phyloP scores from a whole-genome alignment of 805 yeast genomes.

The Teunomyces funiuensis region DNA sequence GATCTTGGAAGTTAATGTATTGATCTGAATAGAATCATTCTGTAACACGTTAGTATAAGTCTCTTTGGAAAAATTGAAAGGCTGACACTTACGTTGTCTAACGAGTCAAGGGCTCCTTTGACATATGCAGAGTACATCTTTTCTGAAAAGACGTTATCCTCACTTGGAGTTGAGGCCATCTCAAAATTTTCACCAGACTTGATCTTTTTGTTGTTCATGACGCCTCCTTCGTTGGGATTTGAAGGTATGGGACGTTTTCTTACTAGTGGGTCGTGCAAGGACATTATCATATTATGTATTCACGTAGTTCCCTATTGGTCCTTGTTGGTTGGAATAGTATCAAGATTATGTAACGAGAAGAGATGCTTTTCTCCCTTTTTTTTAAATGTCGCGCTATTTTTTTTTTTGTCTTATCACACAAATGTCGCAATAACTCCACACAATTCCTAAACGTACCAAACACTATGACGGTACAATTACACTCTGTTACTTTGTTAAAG shows the following conservation, averaged over 20 bases:
- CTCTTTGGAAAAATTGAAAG: constrained; percentile 4
- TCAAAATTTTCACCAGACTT: constrained; percentile 13
- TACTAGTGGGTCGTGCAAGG: constrained; percentile 36
- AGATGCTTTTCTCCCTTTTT: constrained; percentile 8
- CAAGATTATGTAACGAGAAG: constrained; percentile 8
- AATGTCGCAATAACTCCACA: constrained; percentile 4
- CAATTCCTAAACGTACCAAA: background rate
- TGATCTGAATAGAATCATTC: constrained; percentile 54
- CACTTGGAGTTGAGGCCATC: constrained; percentile 8
- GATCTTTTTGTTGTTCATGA: constrained; percentile 18
- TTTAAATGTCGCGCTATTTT: constrained; percentile 8
- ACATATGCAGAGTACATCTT: constrained; percentile 49
- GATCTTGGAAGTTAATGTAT: constrained; percentile 60
- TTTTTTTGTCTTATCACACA: constrained; percentile 6
- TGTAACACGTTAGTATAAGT: constrained; percentile 12
- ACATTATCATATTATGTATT: constrained; percentile 31
- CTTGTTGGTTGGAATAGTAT: constrained; percentile 5
- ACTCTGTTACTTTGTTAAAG: constrained; percentile 30
- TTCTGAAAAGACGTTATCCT: constrained; percentile 28
- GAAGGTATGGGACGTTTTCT: constrained; percentile 27
- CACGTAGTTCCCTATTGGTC: constrained; percentile 5
- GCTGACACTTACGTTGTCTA: constrained; percentile 50
- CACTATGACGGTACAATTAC: constrained; percentile 7
- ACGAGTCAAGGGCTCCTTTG: constrained; percentile 65
- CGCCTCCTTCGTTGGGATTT: constrained; percentile 11